Conservation (phyloP, 345 rosid genomes). For the Brassica incana region DNA sequence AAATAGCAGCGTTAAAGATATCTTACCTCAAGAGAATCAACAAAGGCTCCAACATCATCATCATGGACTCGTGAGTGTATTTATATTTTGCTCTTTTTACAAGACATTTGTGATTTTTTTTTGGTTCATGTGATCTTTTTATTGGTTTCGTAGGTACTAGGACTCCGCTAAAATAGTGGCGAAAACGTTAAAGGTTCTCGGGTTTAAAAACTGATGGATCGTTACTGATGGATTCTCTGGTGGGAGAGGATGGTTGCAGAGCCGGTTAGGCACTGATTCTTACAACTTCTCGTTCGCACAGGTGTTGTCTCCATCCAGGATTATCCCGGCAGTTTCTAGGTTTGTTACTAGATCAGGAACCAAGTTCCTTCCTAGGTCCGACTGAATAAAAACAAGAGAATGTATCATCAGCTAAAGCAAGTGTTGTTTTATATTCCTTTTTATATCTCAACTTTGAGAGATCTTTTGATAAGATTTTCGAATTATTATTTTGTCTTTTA, state of each 20-base stretch:
- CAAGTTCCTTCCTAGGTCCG: slow-evolving; percentile 77
- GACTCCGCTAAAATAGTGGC: slow-evolving; percentile 82
- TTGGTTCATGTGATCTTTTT: neutral
- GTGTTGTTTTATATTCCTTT: neutral
- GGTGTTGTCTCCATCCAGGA: slow-evolving; percentile 66
- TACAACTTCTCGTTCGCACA: slow-evolving; percentile 66
- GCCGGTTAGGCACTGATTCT: slow-evolving; percentile 80
- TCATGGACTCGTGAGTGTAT: slow-evolving; percentile 80
- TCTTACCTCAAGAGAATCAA: slow-evolving; percentile 80
- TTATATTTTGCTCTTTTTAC: neutral
- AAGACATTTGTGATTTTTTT: neutral
- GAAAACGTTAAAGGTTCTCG: slow-evolving; percentile 61
- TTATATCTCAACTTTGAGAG: slow-evolving; percentile 19
- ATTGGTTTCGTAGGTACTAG: slow-evolving; percentile 52
- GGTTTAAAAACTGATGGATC: slow-evolving; percentile 76
- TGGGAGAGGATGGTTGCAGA: slow-evolving; percentile 85
- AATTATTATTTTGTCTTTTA: neutral
- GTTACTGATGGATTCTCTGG: slow-evolving; percentile 87
- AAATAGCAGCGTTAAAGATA: slow-evolving; percentile 83
- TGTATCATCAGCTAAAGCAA: neutral
- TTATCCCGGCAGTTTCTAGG: slow-evolving; percentile 60
- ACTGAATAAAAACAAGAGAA: slow-evolving; percentile 38
- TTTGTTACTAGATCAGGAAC: slow-evolving; percentile 55
- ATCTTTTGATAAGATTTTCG: slow-evolving; percentile 14
- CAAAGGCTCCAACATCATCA: slow-evolving; percentile 80